A percentile compares a stretch with the other conserved stretches of the same genome.
Evolutionary conservation across 2,329 filamentous ascomycete genomes (phyloP).

Genomic region (Phaeoacremonium minimum): DNA sequence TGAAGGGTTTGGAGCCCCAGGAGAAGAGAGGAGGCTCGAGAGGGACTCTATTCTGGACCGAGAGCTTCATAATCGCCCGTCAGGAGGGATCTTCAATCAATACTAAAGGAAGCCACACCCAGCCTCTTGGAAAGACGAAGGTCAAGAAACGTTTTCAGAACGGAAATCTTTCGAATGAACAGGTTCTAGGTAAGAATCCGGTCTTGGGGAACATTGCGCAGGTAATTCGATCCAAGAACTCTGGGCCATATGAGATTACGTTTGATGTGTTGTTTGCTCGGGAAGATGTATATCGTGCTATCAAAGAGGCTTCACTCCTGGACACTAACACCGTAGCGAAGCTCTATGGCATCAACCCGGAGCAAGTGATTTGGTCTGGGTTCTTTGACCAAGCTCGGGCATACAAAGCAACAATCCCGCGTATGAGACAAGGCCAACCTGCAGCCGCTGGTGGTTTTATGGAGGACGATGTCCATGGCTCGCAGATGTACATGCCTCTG

Average conservation of each 20-base stretch:
- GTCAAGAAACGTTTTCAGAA: background rate
- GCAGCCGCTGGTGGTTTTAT: background rate
- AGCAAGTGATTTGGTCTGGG: background rate
- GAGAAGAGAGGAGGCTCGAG: background rate
- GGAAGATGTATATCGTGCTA: slow-evolving; percentile 22
- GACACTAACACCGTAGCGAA: background rate
- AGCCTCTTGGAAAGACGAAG: background rate
- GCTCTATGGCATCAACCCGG: background rate
- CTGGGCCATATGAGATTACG: slow-evolving; percentile 47
- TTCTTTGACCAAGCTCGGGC: background rate
- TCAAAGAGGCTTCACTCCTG: slow-evolving; percentile 18
- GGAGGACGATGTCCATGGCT: background rate
- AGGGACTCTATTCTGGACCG: background rate
- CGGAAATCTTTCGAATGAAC: slow-evolving; percentile 2
- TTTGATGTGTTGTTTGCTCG: slow-evolving; percentile 45
- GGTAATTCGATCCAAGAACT: slow-evolving; percentile 44
- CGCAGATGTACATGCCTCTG: background rate
- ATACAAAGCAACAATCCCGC: background rate
- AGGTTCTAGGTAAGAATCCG: background rate
- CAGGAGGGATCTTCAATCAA: too few species aligned
- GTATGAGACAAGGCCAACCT: background rate
- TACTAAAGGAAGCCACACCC: too few species aligned
- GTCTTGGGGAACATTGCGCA: slow-evolving; percentile 26
- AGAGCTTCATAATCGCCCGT: background rate
- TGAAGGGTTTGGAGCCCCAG: slow-evolving; percentile 27